Evolutionary conservation across 306 rosid genomes (phyloP).

Genomic region (Argentina anserina): DNA sequence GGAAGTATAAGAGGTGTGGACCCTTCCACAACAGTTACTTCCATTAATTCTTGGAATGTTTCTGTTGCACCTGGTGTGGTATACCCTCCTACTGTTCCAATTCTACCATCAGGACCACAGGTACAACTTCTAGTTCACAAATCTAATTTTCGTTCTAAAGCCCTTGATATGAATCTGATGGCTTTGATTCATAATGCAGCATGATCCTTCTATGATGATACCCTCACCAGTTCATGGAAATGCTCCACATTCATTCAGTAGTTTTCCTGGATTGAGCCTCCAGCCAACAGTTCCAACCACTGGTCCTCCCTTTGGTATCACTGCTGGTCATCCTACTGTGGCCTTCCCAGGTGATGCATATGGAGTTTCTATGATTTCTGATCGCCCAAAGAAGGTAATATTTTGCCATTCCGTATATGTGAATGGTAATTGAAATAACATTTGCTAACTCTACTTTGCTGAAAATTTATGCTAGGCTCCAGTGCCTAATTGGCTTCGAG

Average conservation of each 20-base stretch:
- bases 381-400: conserved; percentile 90
- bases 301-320: conserved; percentile 53
- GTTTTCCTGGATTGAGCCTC: conserved; percentile 72
- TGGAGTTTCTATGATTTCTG: conserved; percentile 70
- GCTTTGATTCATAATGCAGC: conserved; percentile 55
- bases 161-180: conserved; percentile 30
- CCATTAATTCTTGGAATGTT: conserved; percentile 65
- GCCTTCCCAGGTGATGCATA: conserved; percentile 73
- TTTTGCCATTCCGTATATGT: conserved; percentile 22
- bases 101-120: conserved; percentile 74
- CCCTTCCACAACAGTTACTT: conserved; percentile 35
- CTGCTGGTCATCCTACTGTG: conserved; percentile 49
- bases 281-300: conserved; percentile 56
- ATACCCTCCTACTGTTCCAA: conserved; percentile 61
- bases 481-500: conserved; percentile 96
- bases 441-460: conserved; percentile 17
- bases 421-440: conserved; percentile 11
- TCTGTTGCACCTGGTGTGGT: conserved; percentile 54
- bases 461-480: conserved; percentile 58
- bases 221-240: conserved; percentile 59
- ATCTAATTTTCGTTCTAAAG: conserved; percentile 20
- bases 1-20: conserved; percentile 43
- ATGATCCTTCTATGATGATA: conserved; percentile 57
- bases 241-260: conserved; percentile 65
- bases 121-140: conserved; percentile 38